Base-by-base conservation (phyloP, 805 yeast species). In the Cyberlindnera lachancei region DNA sequence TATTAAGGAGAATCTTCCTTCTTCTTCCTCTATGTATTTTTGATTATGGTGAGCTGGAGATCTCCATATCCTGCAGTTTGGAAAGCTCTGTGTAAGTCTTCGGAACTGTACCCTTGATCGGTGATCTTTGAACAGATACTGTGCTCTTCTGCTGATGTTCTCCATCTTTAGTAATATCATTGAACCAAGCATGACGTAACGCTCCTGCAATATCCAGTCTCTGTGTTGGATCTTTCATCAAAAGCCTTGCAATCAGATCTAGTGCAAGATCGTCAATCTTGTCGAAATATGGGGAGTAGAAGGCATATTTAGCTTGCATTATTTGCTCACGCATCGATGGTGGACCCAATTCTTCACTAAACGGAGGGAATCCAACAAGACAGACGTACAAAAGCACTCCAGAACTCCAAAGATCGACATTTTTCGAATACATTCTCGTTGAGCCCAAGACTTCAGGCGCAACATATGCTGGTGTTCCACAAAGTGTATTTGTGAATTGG, bases 161-260 rank as follows among this genome's bases (percentile, higher is more conserved):
- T 13, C n/a, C 27, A 22, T 26, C 25, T 14, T 26, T 35, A 12
- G 41, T 52, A n/a, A n/a, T n/a, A n/a, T n/a, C n/a, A n/a, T n/a
- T n/a, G 38, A 86, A 69, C 97, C 97, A 90, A 1, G 95, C 94
- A 61, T 92, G 98, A 20, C 61, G 66, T 29, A 90, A 68, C 69
- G 90, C 79, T 46, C 86, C 87, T 34, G 84, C 66, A 2, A 96
- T 95, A 36, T 80, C 73, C 20, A 86, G 87, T 38, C 98, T 64
- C 36, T 72, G 70, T 11, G 64, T 70, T 20, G 84, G 75, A 43
- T 84, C 81, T 14, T 75, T 73, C 11, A 77, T 71, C 28, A 82
- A 53, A 30, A 82, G 56, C 37, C 70, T 66, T 5, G 82, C 65
- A 5, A 82, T 78, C 36, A 82, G 56, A 50, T 82, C 87, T 32